Base-by-base conservation (phyloP, 208 protist genomes). In the Acanthamoeba sp. region DNA sequence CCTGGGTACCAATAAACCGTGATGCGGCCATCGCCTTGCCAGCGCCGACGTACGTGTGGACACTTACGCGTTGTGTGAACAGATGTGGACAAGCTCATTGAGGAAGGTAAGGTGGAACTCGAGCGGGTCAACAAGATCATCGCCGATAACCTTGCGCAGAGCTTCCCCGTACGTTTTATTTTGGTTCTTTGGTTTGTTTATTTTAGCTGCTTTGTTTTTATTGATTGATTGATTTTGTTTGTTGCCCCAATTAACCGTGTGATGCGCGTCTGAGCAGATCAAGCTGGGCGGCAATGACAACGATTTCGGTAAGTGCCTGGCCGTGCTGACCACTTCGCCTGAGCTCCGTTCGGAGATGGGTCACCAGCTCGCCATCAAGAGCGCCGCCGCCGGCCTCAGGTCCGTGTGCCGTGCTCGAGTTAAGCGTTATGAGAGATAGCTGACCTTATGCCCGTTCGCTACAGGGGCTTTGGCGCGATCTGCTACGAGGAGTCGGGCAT, bases 11-110 rank as follows among this genome's bases (percentile, higher is more conserved):
- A 10, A 71, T n/a, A n/a, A n/a, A n/a, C n/a, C n/a, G n/a, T n/a
- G n/a, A n/a, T n/a, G n/a, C n/a, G n/a, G n/a, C n/a, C n/a, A n/a
- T n/a, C 48, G 48, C 10, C 10, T 48, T 48, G 45, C 45, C 45
- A 10, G 10, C 45, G 45, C 45, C 3, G 6, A 10, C 45, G 45
- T 10, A 10, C 45, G 45, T 10, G 45, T 10, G 45, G 6, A 48
- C 45, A 48, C 45, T 14, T 10, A 48, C 45, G 10, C 45, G 10
- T 18, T 9, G 5, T 34, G 0, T 36, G 16, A 12, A 22, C 62
- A 82, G 71, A 82, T 22, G 71, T 48, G 32, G 52, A 89, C 50
- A 89, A 89, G 80, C 52, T 89, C n/a, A 89, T 89, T 7, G 80
- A 89, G 50, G 52, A 64, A 29, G 80, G 80, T n/a, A 89, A 89